Evolutionary conservation across 768 basidiomycete genomes (phyloP), one percentile per base, ranked within the genome.

Genomic region (Lentinula guzmanii): DNA sequence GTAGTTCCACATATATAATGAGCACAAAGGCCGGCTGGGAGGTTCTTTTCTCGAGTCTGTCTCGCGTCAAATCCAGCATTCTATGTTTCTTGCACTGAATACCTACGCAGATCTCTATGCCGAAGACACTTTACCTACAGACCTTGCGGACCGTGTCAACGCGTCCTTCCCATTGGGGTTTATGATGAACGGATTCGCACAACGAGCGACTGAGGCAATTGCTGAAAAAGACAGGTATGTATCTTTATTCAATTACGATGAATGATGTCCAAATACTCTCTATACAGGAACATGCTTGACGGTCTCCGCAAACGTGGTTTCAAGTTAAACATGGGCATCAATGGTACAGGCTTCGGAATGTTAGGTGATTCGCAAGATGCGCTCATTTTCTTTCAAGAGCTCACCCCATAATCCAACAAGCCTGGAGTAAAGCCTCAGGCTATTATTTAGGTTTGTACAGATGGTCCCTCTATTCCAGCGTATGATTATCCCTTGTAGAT

Each of bases 1-100:
- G 85, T 2, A 72, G 76, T 11, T 77, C 83, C 1, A 86, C 82
- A 0, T 86, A 84, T 64, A 72, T 85, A 63, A 79, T 83, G 76
- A 75, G 76, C 0, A 73, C 72, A 5, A 74, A 75, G 55, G 74
- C 78, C 55, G 77, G 81, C 3, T 71, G 66, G 59, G 62, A 68
- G 70, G 67, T 50, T 52, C 50, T 34, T 45, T 8, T 13, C n/a
- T 16, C 48, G 55, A 70, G 67, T 31, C 64, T 70, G 24, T n/a
- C 37, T 11, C 15, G 21, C 15, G 31, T 33, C 21, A 57, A 18
- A 8, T 52, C 24, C 3, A 15, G 21, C n/a, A 35, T 52, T 11
- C 58, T 37, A 41, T 62, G 59, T 2, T 18, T n/a, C 21, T 59
- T 6, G 5, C 6, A 57, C 37, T 57, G 10, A 21, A 8, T 33